Evolutionary conservation across 306 rosid genomes (phyloP).

Genomic region (Fagus crenata): DNA sequence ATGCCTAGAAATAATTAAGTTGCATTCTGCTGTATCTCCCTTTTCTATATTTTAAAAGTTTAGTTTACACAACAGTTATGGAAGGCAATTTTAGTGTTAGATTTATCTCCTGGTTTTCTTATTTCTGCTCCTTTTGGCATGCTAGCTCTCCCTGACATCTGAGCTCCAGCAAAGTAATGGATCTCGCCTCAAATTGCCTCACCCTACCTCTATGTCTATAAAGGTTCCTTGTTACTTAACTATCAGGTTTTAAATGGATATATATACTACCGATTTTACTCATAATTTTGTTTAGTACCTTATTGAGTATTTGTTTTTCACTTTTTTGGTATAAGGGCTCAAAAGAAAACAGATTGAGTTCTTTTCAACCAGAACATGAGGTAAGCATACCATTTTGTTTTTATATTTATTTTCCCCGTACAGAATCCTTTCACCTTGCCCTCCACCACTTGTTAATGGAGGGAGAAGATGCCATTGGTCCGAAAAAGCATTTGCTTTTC

Average conservation of each 20-base stretch:
- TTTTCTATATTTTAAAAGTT: neutral
- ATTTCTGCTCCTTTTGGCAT: constrained; percentile 33
- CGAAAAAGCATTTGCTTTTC: constrained; percentile 17
- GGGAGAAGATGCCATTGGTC: constrained; percentile 3
- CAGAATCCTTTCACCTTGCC: neutral
- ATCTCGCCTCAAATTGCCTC: constrained; percentile 43
- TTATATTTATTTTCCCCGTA: neutral
- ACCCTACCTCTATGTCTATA: constrained; percentile 35
- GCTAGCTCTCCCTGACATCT: constrained; percentile 73
- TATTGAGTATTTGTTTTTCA: constrained; percentile 40
- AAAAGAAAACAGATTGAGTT: constrained; percentile 76
- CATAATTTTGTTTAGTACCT: constrained; percentile 15
- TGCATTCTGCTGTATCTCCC: neutral
- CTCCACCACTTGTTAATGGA: neutral
- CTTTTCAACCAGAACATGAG: constrained; percentile 59
- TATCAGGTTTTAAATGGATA: constrained; percentile 1
- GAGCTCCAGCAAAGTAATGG: constrained; percentile 52
- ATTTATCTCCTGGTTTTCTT: constrained; percentile 9
- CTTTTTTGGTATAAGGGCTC: constrained; percentile 70
- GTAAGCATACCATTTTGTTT: constrained; percentile 35
- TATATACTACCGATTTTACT: constrained; percentile 7
- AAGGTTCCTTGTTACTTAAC: constrained; percentile 53
- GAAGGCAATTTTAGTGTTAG: neutral
- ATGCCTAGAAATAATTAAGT: constrained; percentile 3
- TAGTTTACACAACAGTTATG: neutral